Evolutionary conservation across 1,284 basidiomycete species (phyloP).

Genomic region (Cutaneotrichosporon sp.): DNA sequence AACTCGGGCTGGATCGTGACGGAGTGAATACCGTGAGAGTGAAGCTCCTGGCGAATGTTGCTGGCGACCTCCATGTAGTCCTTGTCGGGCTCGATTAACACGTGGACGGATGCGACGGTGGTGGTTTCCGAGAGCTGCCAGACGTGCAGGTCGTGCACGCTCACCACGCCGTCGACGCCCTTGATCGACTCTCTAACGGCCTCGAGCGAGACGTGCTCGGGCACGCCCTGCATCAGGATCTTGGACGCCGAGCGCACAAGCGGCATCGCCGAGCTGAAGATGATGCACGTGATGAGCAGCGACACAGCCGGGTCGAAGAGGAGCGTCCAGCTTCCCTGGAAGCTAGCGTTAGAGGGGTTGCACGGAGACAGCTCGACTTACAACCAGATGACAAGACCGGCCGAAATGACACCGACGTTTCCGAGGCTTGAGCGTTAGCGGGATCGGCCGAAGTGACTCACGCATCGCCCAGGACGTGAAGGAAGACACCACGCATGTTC

Average conservation of each 20-base stretch:
- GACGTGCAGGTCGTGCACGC: conserved; percentile 92
- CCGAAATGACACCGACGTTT: conserved; percentile 95
- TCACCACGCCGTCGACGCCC: conserved; percentile 80
- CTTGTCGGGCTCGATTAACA: conserved; percentile 71
- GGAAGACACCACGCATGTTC: conserved; percentile 95
- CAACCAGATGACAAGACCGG: conserved; percentile 91
- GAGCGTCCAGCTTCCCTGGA: conserved; percentile 61
- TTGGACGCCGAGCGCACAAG: conserved; percentile 92
- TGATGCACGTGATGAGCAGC: conserved; percentile 93
- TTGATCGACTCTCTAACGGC: conserved; percentile 79
- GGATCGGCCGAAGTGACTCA: conserved; percentile 32
- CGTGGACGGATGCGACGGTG: conserved; percentile 93
- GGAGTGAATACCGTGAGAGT: conserved; percentile 90
- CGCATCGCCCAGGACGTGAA: conserved; percentile 96
- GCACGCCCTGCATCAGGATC: conserved; percentile 96
- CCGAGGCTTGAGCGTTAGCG: conserved; percentile 61
- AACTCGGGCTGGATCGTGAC: conserved; percentile 70
- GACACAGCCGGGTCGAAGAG: conserved; percentile 95
- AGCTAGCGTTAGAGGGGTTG: conserved; percentile 24
- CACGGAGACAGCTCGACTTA: conserved; percentile 27
- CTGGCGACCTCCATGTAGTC: conserved; percentile 91
- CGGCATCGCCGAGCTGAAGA: conserved; percentile 92
- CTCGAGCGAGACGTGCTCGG: conserved; percentile 83
- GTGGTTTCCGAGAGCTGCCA: conserved; percentile 92
- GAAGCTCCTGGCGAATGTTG: conserved; percentile 78